Percentiles rank a stretch among this genome's conserved stretches.
phyloP scores from a whole-genome alignment of 2,329 filamentous ascomycete species.

The Orbilia javanica region DNA sequence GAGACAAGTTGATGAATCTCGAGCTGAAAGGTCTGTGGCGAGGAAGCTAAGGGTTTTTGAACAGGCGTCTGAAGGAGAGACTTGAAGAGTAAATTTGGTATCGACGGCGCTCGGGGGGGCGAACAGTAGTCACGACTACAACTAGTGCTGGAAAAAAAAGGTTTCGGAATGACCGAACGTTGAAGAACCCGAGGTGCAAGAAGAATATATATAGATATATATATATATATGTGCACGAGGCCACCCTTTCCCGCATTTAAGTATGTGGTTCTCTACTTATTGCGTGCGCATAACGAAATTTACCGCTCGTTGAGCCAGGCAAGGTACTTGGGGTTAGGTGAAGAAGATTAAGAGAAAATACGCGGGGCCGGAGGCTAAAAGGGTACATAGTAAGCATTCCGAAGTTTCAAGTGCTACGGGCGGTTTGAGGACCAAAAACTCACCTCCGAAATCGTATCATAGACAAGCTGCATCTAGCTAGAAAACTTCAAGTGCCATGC shows the following conservation, averaged over 20 bases:
- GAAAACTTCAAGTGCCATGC: constrained; percentile 48
- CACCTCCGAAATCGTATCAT: constrained; percentile 54
- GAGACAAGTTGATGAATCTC: constrained; percentile 42
- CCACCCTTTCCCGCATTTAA: constrained; percentile 51
- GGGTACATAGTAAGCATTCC: constrained; percentile 53
- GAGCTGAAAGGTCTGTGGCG: constrained; percentile 51
- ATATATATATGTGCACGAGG: constrained; percentile 58
- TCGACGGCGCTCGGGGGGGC: constrained; percentile 19
- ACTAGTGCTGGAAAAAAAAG: constrained; percentile 51
- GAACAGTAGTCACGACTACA: constrained; percentile 53
- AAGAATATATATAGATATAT: too few relatives aligned
- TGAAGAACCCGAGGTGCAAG: constrained; percentile 57
- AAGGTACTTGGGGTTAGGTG: constrained; percentile 53
- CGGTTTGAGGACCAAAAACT: constrained; percentile 37
- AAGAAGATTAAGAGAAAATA: constrained; percentile 51
- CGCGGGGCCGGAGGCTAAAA: constrained; percentile 55
- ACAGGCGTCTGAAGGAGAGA: constrained; percentile 53
- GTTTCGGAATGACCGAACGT: constrained; percentile 56
- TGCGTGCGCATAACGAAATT: constrained; percentile 56
- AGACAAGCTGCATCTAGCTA: constrained; percentile 52
- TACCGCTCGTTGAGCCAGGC: constrained; percentile 55
- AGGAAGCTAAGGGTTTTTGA: constrained; percentile 35
- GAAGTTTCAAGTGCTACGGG: constrained; percentile 35
- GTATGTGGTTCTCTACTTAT: constrained; percentile 52
- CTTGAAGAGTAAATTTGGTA: constrained; percentile 46